Percentiles rank a stretch among this genome's conserved stretches.
These are phyloP conservation scores for Sarcodon aspratus DNA, from an alignment of 768 basidiomycete species.

Conservation along the genomic window DNA sequence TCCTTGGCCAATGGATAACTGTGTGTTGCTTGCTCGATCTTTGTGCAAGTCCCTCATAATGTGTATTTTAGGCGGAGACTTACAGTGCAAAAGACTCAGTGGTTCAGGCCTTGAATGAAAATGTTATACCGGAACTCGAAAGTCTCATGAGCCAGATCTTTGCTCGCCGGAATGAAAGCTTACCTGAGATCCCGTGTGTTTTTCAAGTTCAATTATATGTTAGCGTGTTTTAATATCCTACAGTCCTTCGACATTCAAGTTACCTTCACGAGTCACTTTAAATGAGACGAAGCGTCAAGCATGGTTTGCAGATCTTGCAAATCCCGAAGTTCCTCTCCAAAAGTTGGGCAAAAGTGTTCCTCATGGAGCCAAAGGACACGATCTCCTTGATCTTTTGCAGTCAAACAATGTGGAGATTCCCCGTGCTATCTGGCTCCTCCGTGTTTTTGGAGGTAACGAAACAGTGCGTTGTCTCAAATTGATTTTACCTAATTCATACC, in stretches of 20 bases:
- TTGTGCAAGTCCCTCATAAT: background rate
- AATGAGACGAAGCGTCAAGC: constrained; percentile 70
- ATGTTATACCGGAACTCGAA: constrained; percentile 50
- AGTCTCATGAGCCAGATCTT: constrained; percentile 73
- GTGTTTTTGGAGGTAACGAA: constrained; percentile 82
- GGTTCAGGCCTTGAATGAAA: constrained; percentile 34
- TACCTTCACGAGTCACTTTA: constrained; percentile 74
- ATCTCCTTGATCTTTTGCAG: constrained; percentile 71
- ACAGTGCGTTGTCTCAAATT: constrained; percentile 36
- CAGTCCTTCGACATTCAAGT: constrained; percentile 60
- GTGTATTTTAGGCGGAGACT: constrained; percentile 38
- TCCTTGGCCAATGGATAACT: constrained; percentile 38
- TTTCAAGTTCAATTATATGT: background rate
- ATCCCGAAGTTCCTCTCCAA: constrained; percentile 68
- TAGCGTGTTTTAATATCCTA: background rate
- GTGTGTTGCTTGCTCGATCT: constrained; percentile 27
- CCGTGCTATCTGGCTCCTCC: constrained; percentile 80
- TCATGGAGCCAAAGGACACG: constrained; percentile 77
- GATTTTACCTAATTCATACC: constrained; percentile 1
- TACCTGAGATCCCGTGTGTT: constrained; percentile 49
- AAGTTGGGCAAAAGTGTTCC: constrained; percentile 81
- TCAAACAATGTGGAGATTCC: constrained; percentile 66
- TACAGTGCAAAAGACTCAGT: constrained; percentile 48
- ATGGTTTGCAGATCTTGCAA: constrained; percentile 78
- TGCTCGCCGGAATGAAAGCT: constrained; percentile 41